Evolutionary conservation across 257 asterid species (phyloP), one percentile per base, ranked within the genome.

Genomic region (Galeopsis tetrahit): DNA sequence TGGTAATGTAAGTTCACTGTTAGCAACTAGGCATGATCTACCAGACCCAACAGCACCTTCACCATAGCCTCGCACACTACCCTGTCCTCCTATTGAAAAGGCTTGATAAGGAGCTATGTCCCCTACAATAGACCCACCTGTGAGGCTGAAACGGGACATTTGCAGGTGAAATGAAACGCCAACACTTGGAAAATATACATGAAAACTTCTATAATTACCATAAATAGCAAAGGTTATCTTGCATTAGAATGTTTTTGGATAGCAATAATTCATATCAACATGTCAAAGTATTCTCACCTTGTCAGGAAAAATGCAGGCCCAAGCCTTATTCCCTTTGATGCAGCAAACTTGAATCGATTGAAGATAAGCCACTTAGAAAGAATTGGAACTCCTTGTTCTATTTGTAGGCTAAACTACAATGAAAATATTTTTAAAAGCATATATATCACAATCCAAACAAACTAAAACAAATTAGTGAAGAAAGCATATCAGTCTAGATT

Each of bases 61-160:
- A 66, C 96, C 97, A 53, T 91, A 94, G 59, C 99, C 99, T 52
- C 98, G 89, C 38, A 94, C 92, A 35, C 98, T 91, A 36, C 97
- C 88, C 76, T 78, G 84, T 59, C 99, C 99, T 21, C 99, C 99
- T 53, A 94, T 88, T 31, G 99, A 83, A 79, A 94, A 94, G 78
- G 99, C 95, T 81, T 94, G 98, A 86, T 91, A 94, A 62, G 98
- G 99, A 85, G 99, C 99, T 75, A 94, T 94, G 76, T 94, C 96
- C 61, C 99, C 99, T 34, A 91, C 99, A 49, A 90, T 67, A 21
- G 99, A 94, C 55, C 98, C 99, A 68, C 99, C 97, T 32, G 89
- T 87, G 77, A 94, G 87, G 86, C 99, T 94, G 88, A 77, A 56
- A 65, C 55, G 59, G 67, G 34, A 42, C 66, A 68, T 34, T 21